phyloP scores from a whole-genome alignment of 352 stramenopile species.

The Phytophthora capsici region DNA sequence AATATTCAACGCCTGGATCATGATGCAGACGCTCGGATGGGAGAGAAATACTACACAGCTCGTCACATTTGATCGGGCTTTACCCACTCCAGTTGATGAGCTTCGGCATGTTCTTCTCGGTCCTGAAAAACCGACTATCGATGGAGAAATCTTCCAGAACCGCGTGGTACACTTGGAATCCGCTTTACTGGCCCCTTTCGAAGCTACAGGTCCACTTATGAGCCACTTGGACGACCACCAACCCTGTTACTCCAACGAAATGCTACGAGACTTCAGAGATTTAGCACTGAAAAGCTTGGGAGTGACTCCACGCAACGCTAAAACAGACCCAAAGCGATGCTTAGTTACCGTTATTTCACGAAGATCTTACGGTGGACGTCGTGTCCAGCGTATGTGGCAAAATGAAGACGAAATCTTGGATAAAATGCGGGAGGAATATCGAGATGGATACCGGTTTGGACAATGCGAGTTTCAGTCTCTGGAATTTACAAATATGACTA shows the following conservation, averaged over 20 bases:
- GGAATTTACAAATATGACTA: slow-evolving; percentile 63
- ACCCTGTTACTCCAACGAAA: slow-evolving; percentile 35
- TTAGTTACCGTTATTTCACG: slow-evolving; percentile 61
- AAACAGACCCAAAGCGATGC: slow-evolving; percentile 16
- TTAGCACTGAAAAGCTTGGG: slow-evolving; percentile 32
- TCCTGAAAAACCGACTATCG: slow-evolving; percentile 15
- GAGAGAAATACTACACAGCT: slow-evolving; percentile 36
- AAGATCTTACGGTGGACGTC: slow-evolving; percentile 50
- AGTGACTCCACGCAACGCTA: slow-evolving; percentile 13
- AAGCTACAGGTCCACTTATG: slow-evolving; percentile 51
- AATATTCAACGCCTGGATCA: slow-evolving; percentile 45
- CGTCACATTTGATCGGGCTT: slow-evolving; percentile 47
- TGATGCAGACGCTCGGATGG: slow-evolving; percentile 39
- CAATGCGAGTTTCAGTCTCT: slow-evolving; percentile 53
- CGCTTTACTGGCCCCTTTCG: slow-evolving; percentile 44
- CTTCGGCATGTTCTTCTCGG: slow-evolving; percentile 44
- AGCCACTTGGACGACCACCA: slow-evolving; percentile 57
- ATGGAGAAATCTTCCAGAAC: slow-evolving; percentile 33
- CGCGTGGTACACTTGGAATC: slow-evolving; percentile 41
- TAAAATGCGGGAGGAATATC: slow-evolving; percentile 49
- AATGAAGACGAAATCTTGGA: slow-evolving; percentile 60
- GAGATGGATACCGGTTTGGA: slow-evolving; percentile 30
- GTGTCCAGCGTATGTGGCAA: slow-evolving; percentile 58
- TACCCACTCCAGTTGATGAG: slow-evolving; percentile 42
- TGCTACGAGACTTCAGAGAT: slow-evolving; percentile 30